These are phyloP conservation scores for Lachancea nothofagi DNA, from an alignment of 805 yeast species.

Conservation along the genomic window DNA sequence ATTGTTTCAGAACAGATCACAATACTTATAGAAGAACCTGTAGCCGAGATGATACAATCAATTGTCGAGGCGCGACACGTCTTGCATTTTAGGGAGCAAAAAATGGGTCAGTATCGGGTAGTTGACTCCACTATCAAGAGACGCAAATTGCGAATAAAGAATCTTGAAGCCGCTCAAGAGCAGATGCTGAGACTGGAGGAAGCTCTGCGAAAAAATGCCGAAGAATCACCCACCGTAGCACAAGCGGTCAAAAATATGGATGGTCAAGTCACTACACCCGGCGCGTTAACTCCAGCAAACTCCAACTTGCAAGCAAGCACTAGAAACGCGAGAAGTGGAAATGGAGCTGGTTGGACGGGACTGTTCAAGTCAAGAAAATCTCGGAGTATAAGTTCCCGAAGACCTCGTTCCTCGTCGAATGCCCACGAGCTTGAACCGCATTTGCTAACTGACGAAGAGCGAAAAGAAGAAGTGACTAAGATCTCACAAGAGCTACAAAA, in stretches of 20 bases:
- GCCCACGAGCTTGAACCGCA: constrained; percentile 28
- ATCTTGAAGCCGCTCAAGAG: constrained; percentile 32
- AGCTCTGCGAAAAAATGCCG: constrained; percentile 34
- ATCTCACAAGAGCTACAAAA: constrained; percentile 35
- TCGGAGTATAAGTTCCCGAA: constrained; percentile 8
- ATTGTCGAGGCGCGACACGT: constrained; percentile 38
- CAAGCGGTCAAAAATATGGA: constrained; percentile 10
- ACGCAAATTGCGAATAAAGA: constrained; percentile 29
- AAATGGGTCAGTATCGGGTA: constrained; percentile 45
- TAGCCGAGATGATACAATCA: constrained; percentile 33
- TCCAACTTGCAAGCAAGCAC: neutral
- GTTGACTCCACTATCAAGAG: constrained; percentile 38
- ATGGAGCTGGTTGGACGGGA: constrained; percentile 6
- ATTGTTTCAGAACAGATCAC: constrained; percentile 38
- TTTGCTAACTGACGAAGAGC: constrained; percentile 32
- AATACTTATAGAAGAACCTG: constrained; percentile 36
- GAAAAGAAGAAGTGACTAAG: constrained; percentile 35
- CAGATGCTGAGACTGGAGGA: constrained; percentile 24
- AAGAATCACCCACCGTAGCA: constrained; percentile 33
- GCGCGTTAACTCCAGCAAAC: neutral
- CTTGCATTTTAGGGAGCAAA: constrained; percentile 53
- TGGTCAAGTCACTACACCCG: neutral
- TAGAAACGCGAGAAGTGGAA: neutral
- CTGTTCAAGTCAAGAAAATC: constrained; percentile 14
- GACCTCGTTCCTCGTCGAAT: constrained; percentile 16